Percentiles rank a stretch among this genome's conserved stretches.
These are phyloP conservation scores for Amylocarpus encephaloides DNA, from an alignment of 2,329 filamentous ascomycete genomes.

Conservation along the genomic window DNA sequence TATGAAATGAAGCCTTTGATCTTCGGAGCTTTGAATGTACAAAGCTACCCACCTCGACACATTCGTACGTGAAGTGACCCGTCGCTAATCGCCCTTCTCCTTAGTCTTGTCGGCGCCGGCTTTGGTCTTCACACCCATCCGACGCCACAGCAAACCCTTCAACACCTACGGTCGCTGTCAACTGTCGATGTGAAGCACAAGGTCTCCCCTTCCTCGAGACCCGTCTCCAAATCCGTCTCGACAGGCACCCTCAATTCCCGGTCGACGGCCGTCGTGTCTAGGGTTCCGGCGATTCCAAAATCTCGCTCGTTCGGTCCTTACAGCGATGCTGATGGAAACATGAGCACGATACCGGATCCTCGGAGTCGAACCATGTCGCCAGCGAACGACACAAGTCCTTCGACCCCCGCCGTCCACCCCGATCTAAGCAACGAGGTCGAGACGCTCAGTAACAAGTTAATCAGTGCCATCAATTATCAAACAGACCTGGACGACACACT, in stretches of 20 bases:
- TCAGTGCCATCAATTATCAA: conserved; percentile 96
- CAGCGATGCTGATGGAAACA: conserved; percentile 49
- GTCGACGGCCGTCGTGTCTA: conserved; percentile 31
- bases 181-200: conserved; percentile 42
- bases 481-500: conserved; percentile 86
- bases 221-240: conserved; percentile 34
- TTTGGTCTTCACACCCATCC: conserved; percentile 41
- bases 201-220: conserved; percentile 31
- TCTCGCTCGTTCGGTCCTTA: conserved; percentile 33
- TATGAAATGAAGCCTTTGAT: too few relatives aligned
- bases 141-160: conserved; percentile 36
- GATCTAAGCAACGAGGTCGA: conserved; percentile 70
- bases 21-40: too few relatives aligned
- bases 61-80: neutral
- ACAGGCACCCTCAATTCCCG: conserved; percentile 33
- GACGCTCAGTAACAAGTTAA: conserved; percentile 86
- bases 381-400: conserved; percentile 32
- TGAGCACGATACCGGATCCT: conserved; percentile 65
- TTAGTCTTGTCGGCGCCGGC: conserved; percentile 48
- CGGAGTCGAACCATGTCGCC: conserved; percentile 48
- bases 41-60: neutral
- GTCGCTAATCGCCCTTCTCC: conserved; percentile 2
- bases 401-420: conserved; percentile 41
- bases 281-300: conserved; percentile 19
- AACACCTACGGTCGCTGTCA: conserved; percentile 49